Percentiles rank a stretch among this genome's conserved stretches.
These are phyloP conservation scores for Russula emetica DNA, from an alignment of 768 basidiomycete genomes.

Conservation along the genomic window DNA sequence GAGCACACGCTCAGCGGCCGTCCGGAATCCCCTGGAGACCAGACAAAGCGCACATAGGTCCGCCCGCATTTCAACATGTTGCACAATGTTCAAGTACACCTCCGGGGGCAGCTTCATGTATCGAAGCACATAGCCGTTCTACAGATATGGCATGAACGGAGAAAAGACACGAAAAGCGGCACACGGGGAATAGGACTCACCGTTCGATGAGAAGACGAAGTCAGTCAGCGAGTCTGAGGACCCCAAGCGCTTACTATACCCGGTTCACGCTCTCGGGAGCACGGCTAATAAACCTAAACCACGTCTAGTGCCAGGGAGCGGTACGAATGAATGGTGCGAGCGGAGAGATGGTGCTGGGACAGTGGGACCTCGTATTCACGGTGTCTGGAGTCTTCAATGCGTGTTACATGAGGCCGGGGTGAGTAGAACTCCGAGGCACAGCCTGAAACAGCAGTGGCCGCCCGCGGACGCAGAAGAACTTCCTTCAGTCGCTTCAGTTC, in stretches of 20 bases:
- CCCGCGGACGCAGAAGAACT: neutral
- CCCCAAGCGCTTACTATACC: neutral
- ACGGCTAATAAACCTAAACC: neutral
- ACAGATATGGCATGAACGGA: neutral
- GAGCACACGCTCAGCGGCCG: slow-evolving; percentile 51
- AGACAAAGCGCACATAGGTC: slow-evolving; percentile 56
- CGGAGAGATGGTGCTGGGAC: neutral
- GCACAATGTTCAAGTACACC: slow-evolving; percentile 54
- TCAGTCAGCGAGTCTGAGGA: neutral
- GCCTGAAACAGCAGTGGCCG: neutral
- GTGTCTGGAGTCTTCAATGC: neutral
- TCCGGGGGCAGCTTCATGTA: slow-evolving; percentile 57
- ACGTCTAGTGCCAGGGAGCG: neutral
- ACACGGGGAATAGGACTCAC: slow-evolving; percentile 3
- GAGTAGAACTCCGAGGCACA: neutral
- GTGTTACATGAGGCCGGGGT: slow-evolving; percentile 7
- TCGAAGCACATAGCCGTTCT: slow-evolving; percentile 15
- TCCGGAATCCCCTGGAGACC: slow-evolving; percentile 53
- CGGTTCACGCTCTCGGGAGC: neutral
- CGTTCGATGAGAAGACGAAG: slow-evolving; percentile 9
- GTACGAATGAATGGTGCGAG: too few relatives aligned
- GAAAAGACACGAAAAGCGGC: neutral
- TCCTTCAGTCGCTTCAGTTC: neutral
- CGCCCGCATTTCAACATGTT: slow-evolving; percentile 45
- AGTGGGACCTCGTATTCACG: neutral